A percentile compares a stretch with the other conserved stretches of the same genome.
Conservation (phyloP, 352 stramenopile genomes). For the Phytophthora litchii region DNA sequence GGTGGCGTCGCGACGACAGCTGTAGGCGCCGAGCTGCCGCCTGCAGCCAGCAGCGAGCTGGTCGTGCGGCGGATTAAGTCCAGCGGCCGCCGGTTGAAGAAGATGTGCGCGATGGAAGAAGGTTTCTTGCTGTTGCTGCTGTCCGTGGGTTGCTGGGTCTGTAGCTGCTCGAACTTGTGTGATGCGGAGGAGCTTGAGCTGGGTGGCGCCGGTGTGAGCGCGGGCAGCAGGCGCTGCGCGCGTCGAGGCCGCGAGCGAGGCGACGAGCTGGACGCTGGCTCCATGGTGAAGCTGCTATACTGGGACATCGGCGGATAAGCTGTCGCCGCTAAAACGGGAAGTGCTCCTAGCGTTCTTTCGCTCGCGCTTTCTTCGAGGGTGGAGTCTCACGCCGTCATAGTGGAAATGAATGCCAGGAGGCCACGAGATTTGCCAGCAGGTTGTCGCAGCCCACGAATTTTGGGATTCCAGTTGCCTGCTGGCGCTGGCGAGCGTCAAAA, state of each 20-base stretch:
- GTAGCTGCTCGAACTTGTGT: slow-evolving; percentile 28
- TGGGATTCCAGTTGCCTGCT: slow-evolving; percentile 18
- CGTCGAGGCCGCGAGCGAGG: slow-evolving; percentile 9
- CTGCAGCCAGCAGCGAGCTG: slow-evolving; percentile 36
- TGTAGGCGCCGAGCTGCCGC: neutral
- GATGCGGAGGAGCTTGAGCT: slow-evolving; percentile 16
- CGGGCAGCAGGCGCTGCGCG: slow-evolving; percentile 27
- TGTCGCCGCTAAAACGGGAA: slow-evolving; percentile 20
- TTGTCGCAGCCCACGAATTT: slow-evolving; percentile 25
- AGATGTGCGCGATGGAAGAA: slow-evolving; percentile 43
- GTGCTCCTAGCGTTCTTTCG: slow-evolving; percentile 12
- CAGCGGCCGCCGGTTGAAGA: slow-evolving; percentile 54
- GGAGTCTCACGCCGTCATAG: slow-evolving; percentile 14
- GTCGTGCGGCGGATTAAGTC: slow-evolving; percentile 45
- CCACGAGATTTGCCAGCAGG: slow-evolving; percentile 10
- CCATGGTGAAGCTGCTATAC: slow-evolving; percentile 23
- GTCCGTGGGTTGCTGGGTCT: slow-evolving; percentile 11
- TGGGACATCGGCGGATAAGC: slow-evolving; percentile 8
- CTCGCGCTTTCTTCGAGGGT: slow-evolving; percentile 21
- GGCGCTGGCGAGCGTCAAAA: slow-evolving; percentile 3
- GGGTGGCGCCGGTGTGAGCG: slow-evolving; percentile 28
- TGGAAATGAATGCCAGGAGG: slow-evolving; percentile 1
- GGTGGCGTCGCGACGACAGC: slow-evolving; percentile 5
- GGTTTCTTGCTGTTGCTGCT: slow-evolving; percentile 32
- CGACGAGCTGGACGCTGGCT: slow-evolving; percentile 5